A percentile compares a stretch with the other conserved stretches of the same genome.
Conservation (phyloP, 139 green algal species). For the Limnomonas spitsbergensis region DNA sequence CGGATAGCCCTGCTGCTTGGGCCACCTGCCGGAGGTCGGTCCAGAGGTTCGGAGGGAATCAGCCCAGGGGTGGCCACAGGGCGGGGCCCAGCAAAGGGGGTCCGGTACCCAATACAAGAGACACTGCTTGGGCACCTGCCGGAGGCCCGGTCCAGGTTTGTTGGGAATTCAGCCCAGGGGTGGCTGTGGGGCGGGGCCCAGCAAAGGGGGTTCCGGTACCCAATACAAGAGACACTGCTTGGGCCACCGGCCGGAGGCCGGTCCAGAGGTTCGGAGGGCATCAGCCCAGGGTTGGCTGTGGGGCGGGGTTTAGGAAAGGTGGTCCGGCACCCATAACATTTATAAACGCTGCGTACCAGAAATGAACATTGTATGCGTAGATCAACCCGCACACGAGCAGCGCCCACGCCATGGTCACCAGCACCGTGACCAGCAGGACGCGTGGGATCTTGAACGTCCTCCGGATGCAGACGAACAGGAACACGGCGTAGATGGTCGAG, state of each 20-base stretch:
- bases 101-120: too few relatives aligned
- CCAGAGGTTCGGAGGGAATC: too few relatives aligned
- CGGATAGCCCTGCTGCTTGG: not conserved
- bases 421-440: not conserved
- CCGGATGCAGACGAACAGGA: not conserved
- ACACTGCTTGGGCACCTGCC: too few relatives aligned
- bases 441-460: slow-evolving; percentile 9
- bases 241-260: not conserved
- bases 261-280: not conserved
- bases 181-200: not conserved
- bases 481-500: slow-evolving; percentile 8
- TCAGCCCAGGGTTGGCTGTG: not conserved
- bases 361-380: not conserved
- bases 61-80: too few relatives aligned
- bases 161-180: too few relatives aligned
- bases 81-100: too few relatives aligned
- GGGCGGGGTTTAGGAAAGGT: not conserved
- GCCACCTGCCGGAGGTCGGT: too few relatives aligned
- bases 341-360: not conserved
- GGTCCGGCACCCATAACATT: too few relatives aligned
- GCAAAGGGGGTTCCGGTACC: not conserved
- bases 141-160: too few relatives aligned
- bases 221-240: not conserved
- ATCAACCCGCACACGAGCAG: not conserved
- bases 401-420: not conserved